Percentiles rank a stretch among this genome's conserved stretches.
Evolutionary conservation across 495 filamentous ascomycete genomes (phyloP).

Genomic region (Halenospora varia): DNA sequence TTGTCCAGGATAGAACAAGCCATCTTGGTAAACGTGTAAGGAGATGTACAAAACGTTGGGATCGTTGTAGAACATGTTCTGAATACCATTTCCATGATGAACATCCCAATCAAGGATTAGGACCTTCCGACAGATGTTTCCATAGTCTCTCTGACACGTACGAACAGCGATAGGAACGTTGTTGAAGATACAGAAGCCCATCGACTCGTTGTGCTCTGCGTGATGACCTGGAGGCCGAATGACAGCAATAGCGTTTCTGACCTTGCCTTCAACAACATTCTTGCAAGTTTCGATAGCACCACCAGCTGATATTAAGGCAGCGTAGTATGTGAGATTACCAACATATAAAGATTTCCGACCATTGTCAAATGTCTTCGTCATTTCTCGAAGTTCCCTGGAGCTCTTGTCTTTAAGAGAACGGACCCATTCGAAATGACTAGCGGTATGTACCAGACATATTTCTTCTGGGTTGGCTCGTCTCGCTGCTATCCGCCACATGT

Average conservation of each 20-base stretch:
- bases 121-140: slow-evolving; percentile 77
- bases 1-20: slow-evolving; percentile 80
- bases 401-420: slow-evolving; percentile 47
- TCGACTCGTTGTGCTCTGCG: slow-evolving; percentile 75
- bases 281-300: slow-evolving; percentile 93
- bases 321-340: slow-evolving; percentile 73
- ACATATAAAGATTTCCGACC: slow-evolving; percentile 86
- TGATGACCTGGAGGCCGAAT: slow-evolving; percentile 95
- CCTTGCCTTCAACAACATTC: slow-evolving; percentile 68
- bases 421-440: slow-evolving; percentile 74
- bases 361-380: slow-evolving; percentile 53
- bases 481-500: slow-evolving; percentile 72
- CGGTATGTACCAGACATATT: slow-evolving; percentile 70
- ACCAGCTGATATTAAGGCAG: slow-evolving; percentile 79
- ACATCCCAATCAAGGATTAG: slow-evolving; percentile 95
- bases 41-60: slow-evolving; percentile 97
- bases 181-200: slow-evolving; percentile 97
- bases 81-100: slow-evolving; percentile 89
- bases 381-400: slow-evolving; percentile 55
- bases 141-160: slow-evolving; percentile 73
- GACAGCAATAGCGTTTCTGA: slow-evolving; percentile 92
- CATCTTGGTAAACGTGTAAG: slow-evolving; percentile 81
- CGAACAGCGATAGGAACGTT: slow-evolving; percentile 89
- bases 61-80: slow-evolving; percentile 91
- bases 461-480: slow-evolving; percentile 73